Percentiles rank a stretch among this genome's conserved stretches.
These are phyloP conservation scores for Babesia microti DNA, from an alignment of 169 alveolate species.

Conservation along the genomic window DNA sequence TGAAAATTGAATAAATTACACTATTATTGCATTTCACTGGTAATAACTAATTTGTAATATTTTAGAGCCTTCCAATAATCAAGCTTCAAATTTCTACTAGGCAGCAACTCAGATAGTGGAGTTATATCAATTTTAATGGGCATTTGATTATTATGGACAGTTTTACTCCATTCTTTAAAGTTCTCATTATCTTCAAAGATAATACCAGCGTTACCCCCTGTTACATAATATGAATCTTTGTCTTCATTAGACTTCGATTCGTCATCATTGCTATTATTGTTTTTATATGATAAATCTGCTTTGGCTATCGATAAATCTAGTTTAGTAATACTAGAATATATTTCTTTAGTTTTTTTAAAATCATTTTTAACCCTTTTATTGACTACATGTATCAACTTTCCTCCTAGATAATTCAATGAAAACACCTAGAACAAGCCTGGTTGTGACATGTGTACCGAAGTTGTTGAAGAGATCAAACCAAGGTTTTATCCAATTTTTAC, in stretches of 20 bases:
- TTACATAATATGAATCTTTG: too few relatives aligned
- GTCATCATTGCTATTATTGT: too few relatives aligned
- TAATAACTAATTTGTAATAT: conserved; percentile 3
- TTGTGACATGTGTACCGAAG: conserved; percentile 42
- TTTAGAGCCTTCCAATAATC: conserved; percentile 35
- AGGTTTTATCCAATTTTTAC: conserved; percentile 12
- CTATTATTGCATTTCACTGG: not conserved
- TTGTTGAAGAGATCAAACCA: conserved; percentile 41
- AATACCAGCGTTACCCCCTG: conserved; percentile 36
- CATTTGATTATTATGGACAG: conserved; percentile 37
- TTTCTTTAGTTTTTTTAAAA: conserved; percentile 1
- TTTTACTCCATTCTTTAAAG: conserved; percentile 29
- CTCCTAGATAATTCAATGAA: conserved; percentile 14
- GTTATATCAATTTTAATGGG: conserved; percentile 41
- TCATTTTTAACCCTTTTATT: conserved; percentile 8
- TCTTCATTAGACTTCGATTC: too few relatives aligned
- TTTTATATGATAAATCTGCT: too few relatives aligned
- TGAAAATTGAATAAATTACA: not conserved
- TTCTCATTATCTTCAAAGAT: conserved; percentile 18
- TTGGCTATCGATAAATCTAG: too few relatives aligned
- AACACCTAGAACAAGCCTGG: conserved; percentile 32
- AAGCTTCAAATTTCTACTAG: conserved; percentile 11
- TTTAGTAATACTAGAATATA: too few relatives aligned
- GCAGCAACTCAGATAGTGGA: conserved; percentile 32
- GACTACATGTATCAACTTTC: conserved; percentile 11